Evolutionary conservation across 2,329 filamentous ascomycete species (phyloP), one percentile per base, ranked within the genome.

Genomic region (Stemphylium vesicarium): DNA sequence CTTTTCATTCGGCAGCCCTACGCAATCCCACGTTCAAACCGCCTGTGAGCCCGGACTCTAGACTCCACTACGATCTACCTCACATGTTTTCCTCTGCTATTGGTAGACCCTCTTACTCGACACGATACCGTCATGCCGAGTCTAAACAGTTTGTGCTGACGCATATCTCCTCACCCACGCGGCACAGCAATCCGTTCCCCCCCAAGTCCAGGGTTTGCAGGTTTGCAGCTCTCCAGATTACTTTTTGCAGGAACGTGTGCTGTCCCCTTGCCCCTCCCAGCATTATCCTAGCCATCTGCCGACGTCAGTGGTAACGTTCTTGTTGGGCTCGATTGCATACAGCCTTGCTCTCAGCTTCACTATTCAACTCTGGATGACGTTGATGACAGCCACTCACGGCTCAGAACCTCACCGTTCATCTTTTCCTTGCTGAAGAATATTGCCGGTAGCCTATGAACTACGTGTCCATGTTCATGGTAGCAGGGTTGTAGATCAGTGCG

Each of bases 381-480:
- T 65, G 50, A 48, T 26, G 37, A 45, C 51, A 57, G 41, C 67
- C 63, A 69, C 67, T 66, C 57, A 64, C 54, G 57, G 50, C 50
- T 33, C 36, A 38, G 46, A 41, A 53, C 53, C 49, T 59, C 52
- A 54, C 55, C 55, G 55, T 63, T 56, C 63, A 46, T 53, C 52
- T 62, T 42, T 53, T 57, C 56, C 46, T 47, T 24, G 47, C 59
- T 18, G 33, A 37, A 18, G 29, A 39, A 48, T 43, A n/a, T 43
- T 57, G 58, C 55, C 45, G 73, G 72, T 76, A 75, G 53, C 73
- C 73, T 75, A 75, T 76, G 59, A 73, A 63, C 61, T 59, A 53
- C 60, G 31, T 62, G 66, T 59, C 73, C 73, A 66, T 57, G 46
- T 58, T 64, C 59, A 57, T 62, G 74, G 73, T 59, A 65, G 52